Percentiles rank a stretch among this genome's conserved stretches.
phyloP scores from a whole-genome alignment of 2,329 filamentous ascomycete genomes.

The Alternaria burnsii region DNA sequence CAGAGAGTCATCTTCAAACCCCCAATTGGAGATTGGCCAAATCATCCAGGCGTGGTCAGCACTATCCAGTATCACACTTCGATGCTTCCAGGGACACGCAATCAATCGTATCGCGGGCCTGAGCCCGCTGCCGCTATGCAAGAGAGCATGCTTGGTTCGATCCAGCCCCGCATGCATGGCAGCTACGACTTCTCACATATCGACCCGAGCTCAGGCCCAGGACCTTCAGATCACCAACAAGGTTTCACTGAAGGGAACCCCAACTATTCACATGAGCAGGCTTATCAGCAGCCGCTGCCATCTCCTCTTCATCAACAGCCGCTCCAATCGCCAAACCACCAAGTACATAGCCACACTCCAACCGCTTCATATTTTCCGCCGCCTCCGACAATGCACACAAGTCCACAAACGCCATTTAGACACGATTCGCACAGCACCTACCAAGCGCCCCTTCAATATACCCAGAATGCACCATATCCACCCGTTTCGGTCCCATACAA shows the following conservation, averaged over 20 bases:
- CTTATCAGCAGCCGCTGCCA: slow-evolving; percentile 40
- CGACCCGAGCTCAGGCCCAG: slow-evolving; percentile 23
- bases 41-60: slow-evolving; percentile 48
- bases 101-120: slow-evolving; percentile 26
- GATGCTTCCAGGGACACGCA: slow-evolving; percentile 47
- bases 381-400: slow-evolving; percentile 38
- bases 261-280: slow-evolving; percentile 36
- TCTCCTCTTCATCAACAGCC: slow-evolving; percentile 46
- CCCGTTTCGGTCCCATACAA: slow-evolving; percentile 39
- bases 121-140: slow-evolving; percentile 26
- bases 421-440: slow-evolving; percentile 30
- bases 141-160: slow-evolving; percentile 33
- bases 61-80: slow-evolving; percentile 51
- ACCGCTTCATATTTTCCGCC: slow-evolving; percentile 46
- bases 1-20: slow-evolving; percentile 83
- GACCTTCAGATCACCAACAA: slow-evolving; percentile 22
- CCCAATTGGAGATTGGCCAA: slow-evolving; percentile 65
- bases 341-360: slow-evolving; percentile 37
- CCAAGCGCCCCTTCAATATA: slow-evolving; percentile 33
- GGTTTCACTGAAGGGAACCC: slow-evolving; percentile 21
- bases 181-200: slow-evolving; percentile 40
- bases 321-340: slow-evolving; percentile 38
- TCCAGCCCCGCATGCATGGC: slow-evolving; percentile 39
- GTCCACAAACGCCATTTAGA: slow-evolving; percentile 33
- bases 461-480: slow-evolving; percentile 34